These are phyloP conservation scores for Adiantum capillusveneris DNA, from an alignment of 75 land plant species.

Conservation along the genomic window DNA sequence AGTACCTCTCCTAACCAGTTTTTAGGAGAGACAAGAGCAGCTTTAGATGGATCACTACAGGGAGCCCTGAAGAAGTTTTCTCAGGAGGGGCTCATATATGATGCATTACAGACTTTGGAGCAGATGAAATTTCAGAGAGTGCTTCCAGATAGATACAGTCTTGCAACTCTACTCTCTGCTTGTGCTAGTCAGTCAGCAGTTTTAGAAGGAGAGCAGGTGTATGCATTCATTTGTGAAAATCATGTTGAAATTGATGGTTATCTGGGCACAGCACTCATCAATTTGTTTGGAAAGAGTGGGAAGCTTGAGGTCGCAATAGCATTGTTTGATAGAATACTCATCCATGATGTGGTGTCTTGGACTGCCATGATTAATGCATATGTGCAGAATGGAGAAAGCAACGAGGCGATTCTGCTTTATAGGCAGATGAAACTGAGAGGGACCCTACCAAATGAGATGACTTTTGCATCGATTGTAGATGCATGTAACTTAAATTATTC, in stretches of 20 bases:
- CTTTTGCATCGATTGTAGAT: constrained; percentile 24
- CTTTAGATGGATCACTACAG: too few relatives aligned
- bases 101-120: not conserved
- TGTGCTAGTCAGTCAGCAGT: not conserved
- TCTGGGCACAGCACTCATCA: constrained; percentile 15
- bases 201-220: not conserved
- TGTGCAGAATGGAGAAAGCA: constrained; percentile 10
- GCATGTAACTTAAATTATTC: constrained; percentile 19
- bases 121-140: not conserved
- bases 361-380: constrained; percentile 32
- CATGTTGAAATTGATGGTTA: not conserved
- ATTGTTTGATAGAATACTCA: constrained; percentile 2
- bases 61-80: not conserved
- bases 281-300: constrained; percentile 28
- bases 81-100: not conserved
- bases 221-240: constrained; percentile 3
- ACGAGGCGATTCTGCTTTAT: constrained; percentile 26
- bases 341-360: constrained; percentile 38
- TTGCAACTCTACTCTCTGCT: not conserved
- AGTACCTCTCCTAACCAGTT: too few relatives aligned
- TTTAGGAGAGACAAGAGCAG: too few relatives aligned
- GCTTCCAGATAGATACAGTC: not conserved
- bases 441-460: constrained; percentile 24
- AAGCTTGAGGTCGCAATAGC: constrained; percentile 3
- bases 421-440: constrained; percentile 18